These are phyloP conservation scores for Begonia fuchsioides DNA, from an alignment of 306 rosid species.

Conservation along the genomic window DNA sequence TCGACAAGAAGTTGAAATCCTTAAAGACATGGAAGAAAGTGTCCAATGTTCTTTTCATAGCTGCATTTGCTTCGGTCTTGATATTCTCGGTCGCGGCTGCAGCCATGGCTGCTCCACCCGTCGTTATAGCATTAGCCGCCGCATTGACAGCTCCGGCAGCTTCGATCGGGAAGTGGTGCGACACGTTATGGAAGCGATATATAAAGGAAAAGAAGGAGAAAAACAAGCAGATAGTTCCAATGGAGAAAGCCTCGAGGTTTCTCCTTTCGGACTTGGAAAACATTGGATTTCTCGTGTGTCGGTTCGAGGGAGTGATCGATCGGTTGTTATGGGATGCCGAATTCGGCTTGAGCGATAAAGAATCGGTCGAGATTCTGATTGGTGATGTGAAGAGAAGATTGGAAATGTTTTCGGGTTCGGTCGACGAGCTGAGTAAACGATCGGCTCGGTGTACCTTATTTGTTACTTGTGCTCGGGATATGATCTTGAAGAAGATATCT, in stretches of 20 bases:
- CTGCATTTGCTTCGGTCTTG: constrained; percentile 72
- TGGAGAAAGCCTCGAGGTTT: constrained; percentile 51
- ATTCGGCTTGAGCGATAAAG: constrained; percentile 42
- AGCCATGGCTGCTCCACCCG: constrained; percentile 76
- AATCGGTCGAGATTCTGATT: constrained; percentile 43
- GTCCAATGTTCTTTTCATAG: constrained; percentile 58
- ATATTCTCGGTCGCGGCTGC: constrained; percentile 88
- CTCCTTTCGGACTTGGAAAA: constrained; percentile 82
- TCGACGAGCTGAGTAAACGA: constrained; percentile 67
- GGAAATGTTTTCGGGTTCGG: constrained; percentile 61
- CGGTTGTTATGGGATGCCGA: constrained; percentile 38
- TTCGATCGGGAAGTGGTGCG: constrained; percentile 91
- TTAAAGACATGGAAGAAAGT: constrained; percentile 76
- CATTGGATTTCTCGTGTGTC: constrained; percentile 44
- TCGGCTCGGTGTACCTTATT: constrained; percentile 79
- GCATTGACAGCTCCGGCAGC: constrained; percentile 60
- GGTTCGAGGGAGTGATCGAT: constrained; percentile 45
- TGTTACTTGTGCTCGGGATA: constrained; percentile 74
- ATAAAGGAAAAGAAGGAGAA: constrained; percentile 64
- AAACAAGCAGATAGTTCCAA: constrained; percentile 59
- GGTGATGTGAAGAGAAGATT: constrained; percentile 69
- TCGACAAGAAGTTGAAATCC: constrained; percentile 59
- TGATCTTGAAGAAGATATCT: constrained; percentile 59
- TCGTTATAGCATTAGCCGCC: constrained; percentile 80
- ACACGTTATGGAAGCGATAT: constrained; percentile 72